Percentiles rank a stretch among this genome's conserved stretches.
Conservation (phyloP, 208 protist species). For the Acanthamoeba healyi region DNA sequence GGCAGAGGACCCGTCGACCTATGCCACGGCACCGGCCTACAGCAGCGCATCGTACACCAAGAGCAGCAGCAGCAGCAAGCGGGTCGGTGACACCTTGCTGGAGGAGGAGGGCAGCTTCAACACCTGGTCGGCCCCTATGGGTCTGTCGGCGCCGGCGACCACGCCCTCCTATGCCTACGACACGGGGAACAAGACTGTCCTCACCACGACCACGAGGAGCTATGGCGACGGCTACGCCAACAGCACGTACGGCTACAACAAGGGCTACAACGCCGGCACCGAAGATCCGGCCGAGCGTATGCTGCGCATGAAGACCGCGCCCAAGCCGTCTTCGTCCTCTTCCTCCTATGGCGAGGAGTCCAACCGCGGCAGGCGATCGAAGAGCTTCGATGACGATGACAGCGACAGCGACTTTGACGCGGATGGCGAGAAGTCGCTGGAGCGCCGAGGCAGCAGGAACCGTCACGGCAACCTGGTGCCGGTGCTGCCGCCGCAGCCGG, state of each 20-base stretch:
- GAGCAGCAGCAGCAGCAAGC: background rate
- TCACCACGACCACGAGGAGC: background rate
- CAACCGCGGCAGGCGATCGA: background rate
- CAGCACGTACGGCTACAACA: background rate
- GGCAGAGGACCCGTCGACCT: constrained; percentile 24
- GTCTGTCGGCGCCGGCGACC: constrained; percentile 12
- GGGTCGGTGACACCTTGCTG: background rate
- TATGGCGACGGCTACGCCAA: background rate
- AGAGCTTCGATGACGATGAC: background rate
- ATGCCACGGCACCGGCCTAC: constrained; percentile 18
- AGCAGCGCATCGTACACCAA: no score
- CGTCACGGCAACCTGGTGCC: constrained; percentile 19
- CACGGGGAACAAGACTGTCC: background rate
- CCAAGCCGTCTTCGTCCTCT: background rate
- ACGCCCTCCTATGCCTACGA: constrained; percentile 34
- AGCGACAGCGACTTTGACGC: background rate
- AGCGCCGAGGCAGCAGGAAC: background rate
- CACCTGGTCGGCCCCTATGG: background rate
- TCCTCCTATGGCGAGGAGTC: background rate
- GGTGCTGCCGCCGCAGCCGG: constrained; percentile 15
- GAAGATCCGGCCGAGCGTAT: constrained; percentile 20
- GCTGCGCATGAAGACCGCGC: background rate
- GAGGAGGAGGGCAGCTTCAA: constrained; percentile 29
- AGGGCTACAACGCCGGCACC: background rate
- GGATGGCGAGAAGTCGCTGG: background rate